These are phyloP conservation scores for Ascochyta pisi DNA, from an alignment of 2,329 filamentous ascomycete species.

Conservation along the genomic window DNA sequence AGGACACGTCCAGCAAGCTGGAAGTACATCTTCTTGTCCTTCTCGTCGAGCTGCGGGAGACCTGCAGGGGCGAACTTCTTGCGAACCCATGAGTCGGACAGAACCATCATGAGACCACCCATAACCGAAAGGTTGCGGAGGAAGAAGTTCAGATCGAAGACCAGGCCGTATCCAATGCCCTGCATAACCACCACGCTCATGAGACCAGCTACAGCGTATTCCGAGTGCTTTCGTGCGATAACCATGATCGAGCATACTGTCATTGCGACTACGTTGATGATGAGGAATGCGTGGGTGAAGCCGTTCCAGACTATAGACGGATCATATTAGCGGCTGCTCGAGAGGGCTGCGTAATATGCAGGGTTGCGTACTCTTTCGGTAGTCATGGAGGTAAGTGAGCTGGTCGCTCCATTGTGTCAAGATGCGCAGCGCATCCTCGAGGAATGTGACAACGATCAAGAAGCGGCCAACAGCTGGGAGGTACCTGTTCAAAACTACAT, in stretches of 20 bases:
- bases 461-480: slow-evolving; percentile 95
- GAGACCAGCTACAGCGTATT: slow-evolving; percentile 89
- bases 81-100: slow-evolving; percentile 97
- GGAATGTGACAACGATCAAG: slow-evolving; percentile 96
- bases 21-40: slow-evolving; percentile 99
- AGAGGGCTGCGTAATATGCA: not conserved
- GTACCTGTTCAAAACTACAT: slow-evolving; percentile 65
- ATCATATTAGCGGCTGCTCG: slow-evolving; percentile 28
- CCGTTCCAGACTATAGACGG: slow-evolving; percentile 76
- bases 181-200: slow-evolving; percentile 91
- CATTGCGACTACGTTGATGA: slow-evolving; percentile 92
- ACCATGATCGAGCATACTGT: slow-evolving; percentile 79
- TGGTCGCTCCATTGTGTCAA: slow-evolving; percentile 98
- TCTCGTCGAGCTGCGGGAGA: slow-evolving; percentile 92
- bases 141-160: slow-evolving; percentile 99
- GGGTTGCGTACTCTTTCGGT: slow-evolving; percentile 76
- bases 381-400: slow-evolving; percentile 89
- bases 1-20: slow-evolving; percentile 95
- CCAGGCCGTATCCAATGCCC: slow-evolving; percentile 93
- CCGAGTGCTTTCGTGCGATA: slow-evolving; percentile 90
- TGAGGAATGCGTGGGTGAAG: slow-evolving; percentile 89
- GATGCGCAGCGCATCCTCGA: slow-evolving; percentile 95
- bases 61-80: slow-evolving; percentile 97
- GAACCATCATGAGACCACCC: slow-evolving; percentile 95
- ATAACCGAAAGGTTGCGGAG: slow-evolving; percentile 97